A percentile compares a stretch with the other conserved stretches of the same genome.
These are phyloP conservation scores for Teunomyces gatunensis DNA, from an alignment of 805 yeast species.

Conservation along the genomic window DNA sequence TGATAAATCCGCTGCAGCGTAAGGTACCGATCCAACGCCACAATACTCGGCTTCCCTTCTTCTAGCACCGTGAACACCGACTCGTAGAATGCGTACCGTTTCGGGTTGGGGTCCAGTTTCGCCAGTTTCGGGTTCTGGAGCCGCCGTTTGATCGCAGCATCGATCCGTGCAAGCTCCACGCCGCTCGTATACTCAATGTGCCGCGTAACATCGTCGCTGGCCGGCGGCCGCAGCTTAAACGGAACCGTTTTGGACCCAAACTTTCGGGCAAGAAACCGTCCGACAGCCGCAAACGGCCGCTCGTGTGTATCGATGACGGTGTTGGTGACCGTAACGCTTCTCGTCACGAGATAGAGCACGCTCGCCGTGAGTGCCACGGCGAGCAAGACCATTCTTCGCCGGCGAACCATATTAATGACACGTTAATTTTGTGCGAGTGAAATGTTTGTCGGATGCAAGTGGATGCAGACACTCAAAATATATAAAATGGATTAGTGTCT, in stretches of 20 bases:
- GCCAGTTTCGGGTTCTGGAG: background rate
- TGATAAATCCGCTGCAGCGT: conserved; percentile 50
- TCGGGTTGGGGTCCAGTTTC: conserved; percentile 5
- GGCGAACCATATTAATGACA: background rate
- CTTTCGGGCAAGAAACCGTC: background rate
- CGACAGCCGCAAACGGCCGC: background rate
- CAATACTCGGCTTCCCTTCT: conserved; percentile 45
- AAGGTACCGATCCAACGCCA: conserved; percentile 42
- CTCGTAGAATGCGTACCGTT: conserved; percentile 40
- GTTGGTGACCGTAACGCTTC: background rate
- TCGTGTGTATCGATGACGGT: background rate
- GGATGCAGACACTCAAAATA: no score
- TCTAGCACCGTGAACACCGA: conserved; percentile 40
- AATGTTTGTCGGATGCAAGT: background rate
- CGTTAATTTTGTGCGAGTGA: no score
- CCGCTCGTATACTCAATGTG: background rate
- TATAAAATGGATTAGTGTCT: no score
- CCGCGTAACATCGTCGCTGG: background rate
- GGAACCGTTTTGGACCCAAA: conserved; percentile 11
- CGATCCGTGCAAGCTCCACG: conserved; percentile 1
- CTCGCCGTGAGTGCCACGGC: background rate
- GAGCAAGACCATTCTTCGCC: background rate
- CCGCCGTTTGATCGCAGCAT: background rate
- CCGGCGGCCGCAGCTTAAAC: conserved; percentile 5
- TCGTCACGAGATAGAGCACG: background rate